These are phyloP conservation scores for Begonia peltatifolia DNA, from an alignment of 306 rosid species.

Conservation along the genomic window DNA sequence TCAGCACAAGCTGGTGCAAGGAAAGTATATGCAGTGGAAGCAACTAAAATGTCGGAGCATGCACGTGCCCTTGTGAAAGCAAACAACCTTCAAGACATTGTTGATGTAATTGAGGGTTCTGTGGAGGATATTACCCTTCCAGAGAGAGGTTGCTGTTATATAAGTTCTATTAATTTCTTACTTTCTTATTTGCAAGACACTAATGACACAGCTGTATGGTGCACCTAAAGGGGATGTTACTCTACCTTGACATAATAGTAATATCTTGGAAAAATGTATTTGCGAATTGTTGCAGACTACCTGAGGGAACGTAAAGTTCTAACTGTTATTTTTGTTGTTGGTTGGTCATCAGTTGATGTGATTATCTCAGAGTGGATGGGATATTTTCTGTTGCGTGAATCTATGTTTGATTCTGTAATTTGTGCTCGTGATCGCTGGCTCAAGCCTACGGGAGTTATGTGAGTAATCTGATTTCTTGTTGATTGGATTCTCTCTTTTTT, in stretches of 20 bases:
- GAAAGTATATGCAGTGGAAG: constrained; percentile 98
- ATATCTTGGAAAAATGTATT: too few relatives aligned
- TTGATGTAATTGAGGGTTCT: constrained; percentile 87
- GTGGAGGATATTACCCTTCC: constrained; percentile 79
- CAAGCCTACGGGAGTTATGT: constrained; percentile 94
- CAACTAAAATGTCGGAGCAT: constrained; percentile 91
- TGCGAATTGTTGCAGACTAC: too few relatives aligned
- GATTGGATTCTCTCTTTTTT: not conserved
- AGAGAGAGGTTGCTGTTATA: constrained; percentile 61
- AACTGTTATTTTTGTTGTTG: not conserved
- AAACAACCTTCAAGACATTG: constrained; percentile 48
- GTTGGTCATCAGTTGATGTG: constrained; percentile 56
- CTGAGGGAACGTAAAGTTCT: too few relatives aligned
- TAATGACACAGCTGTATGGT: too few relatives aligned
- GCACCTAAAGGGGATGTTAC: too few relatives aligned
- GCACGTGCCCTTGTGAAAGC: constrained; percentile 69
- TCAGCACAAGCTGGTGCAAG: constrained; percentile 95
- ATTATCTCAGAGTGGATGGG: constrained; percentile 99
- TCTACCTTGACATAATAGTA: too few relatives aligned
- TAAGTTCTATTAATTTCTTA: too few relatives aligned
- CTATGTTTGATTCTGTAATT: constrained; percentile 98
- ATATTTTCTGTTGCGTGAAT: constrained; percentile 90
- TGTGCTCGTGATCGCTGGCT: constrained; percentile 98
- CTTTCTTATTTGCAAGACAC: too few relatives aligned
- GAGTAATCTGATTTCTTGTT: constrained; percentile 14